Conservation (phyloP, 148 eudicot genomes). For the Vaccinium myrtillus region DNA sequence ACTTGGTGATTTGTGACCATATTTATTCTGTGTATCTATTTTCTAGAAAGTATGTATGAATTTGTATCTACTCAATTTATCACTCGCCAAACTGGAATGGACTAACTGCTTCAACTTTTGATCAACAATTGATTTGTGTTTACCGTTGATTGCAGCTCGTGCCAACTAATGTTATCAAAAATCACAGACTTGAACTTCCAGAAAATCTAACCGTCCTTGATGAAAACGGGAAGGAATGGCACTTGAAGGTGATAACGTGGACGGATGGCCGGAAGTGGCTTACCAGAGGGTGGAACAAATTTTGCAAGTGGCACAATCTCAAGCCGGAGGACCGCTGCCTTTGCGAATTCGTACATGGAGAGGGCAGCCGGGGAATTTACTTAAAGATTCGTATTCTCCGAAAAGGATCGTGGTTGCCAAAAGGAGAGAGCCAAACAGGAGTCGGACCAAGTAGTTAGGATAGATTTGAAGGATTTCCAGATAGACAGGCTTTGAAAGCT, state of each 20-base stretch:
- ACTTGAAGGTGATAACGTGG: constrained; percentile 6
- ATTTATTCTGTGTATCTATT: neutral
- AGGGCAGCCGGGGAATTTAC: neutral
- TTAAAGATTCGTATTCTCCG: constrained; percentile 4
- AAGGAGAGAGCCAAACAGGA: neutral
- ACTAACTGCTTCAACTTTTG: neutral
- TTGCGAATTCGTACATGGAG: constrained; percentile 22
- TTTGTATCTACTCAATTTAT: neutral
- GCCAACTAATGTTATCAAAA: constrained; percentile 14
- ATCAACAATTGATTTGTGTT: neutral
- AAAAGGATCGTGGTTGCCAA: constrained; percentile 7
- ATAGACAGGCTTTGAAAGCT: too few species aligned
- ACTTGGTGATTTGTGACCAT: neutral
- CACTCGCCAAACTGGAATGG: neutral
- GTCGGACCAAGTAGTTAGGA: neutral
- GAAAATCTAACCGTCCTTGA: constrained; percentile 3
- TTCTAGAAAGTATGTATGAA: neutral
- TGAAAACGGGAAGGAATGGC: constrained; percentile 16
- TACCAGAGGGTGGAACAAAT: constrained; percentile 20
- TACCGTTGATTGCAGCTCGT: constrained; percentile 14
- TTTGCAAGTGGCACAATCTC: constrained; percentile 15
- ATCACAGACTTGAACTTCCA: constrained; percentile 11
- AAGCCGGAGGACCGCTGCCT: constrained; percentile 21
- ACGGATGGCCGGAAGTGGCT: constrained; percentile 23
- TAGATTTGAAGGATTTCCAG: too few species aligned